Percentiles rank a stretch among this genome's conserved stretches.
Conservation (phyloP, 495 filamentous ascomycete genomes). For the Neohortaea acidophila region DNA sequence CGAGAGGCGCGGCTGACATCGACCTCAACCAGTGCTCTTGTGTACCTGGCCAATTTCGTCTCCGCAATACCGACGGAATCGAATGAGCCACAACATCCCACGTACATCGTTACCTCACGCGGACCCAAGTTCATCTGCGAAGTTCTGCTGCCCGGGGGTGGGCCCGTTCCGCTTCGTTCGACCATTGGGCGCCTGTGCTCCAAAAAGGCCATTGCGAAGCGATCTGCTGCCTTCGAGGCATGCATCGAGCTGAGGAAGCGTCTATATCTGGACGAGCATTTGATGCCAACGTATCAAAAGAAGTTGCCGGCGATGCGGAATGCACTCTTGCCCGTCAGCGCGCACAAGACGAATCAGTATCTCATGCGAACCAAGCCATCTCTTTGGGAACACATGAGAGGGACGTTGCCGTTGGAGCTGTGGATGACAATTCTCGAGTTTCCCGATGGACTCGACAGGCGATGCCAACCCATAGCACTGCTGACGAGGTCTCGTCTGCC, state of each 20-base stretch:
- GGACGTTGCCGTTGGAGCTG: constrained; percentile 38
- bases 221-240: constrained; percentile 76
- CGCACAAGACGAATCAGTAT: constrained; percentile 59
- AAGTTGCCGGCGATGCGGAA: constrained; percentile 74
- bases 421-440: constrained; percentile 53
- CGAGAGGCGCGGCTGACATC: background rate
- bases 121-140: constrained; percentile 61
- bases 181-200: constrained; percentile 43
- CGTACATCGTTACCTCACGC: constrained; percentile 44
- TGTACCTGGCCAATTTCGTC: constrained; percentile 49
- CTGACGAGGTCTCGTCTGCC: constrained; percentile 54
- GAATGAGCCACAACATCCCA: constrained; percentile 38
- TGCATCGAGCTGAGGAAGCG: constrained; percentile 55
- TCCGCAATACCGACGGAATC: constrained; percentile 37
- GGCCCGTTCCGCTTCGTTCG: constrained; percentile 54
- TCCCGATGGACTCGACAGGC: constrained; percentile 38
- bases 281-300: constrained; percentile 59
- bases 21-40: constrained; percentile 25
- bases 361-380: constrained; percentile 63
- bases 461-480: constrained; percentile 52
- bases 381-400: constrained; percentile 49
- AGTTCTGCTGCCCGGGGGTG: constrained; percentile 61
- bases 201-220: constrained; percentile 68
- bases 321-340: constrained; percentile 68
- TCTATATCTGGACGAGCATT: constrained; percentile 53